Base-by-base conservation (phyloP, 2,329 filamentous ascomycete species). In the Ophiostoma himal-ulmi region DNA sequence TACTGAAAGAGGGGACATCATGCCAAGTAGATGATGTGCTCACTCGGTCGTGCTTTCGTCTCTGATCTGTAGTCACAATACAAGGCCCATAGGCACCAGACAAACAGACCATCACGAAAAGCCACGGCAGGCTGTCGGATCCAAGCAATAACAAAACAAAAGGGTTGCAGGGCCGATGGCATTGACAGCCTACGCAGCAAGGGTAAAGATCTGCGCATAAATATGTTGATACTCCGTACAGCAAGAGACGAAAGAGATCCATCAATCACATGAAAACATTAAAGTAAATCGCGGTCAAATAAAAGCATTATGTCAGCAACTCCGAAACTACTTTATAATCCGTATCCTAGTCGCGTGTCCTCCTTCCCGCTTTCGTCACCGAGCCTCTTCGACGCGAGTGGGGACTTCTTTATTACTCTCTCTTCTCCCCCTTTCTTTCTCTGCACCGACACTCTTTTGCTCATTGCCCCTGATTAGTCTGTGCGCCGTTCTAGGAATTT, bases 291-390 rank as follows among this genome's bases (percentile, higher is more conserved):
- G 22, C 3, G 5, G 8, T 22, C 11, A 20, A 22, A 54, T 20
- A 54, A 1, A n/a, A 44, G 6, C n/a, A 57, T 57, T 26, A 57
- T 57, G 22, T 57, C 52, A 57, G 52, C 52, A 2, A 20, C 17
- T n/a, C 44, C 17, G 44, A n/a, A 48, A 48, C 44, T 48, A 7
- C 17, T 48, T 20, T 20, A 57, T 26, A 10, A 26, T 17, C n/a
- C 57, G 5, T 17, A 22, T 62, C 64, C 36, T 41, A 13, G 22
- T 57, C 52, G 52, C 52, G 22, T 57, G 52, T 26, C 52, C n/a
- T 57, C 52, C n/a, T 57, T 57, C 52, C 52, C 52, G 52, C 66
- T 30, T 68, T n/a, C 22, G 26, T 36, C 66, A 57, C 57, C 65
- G 26, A n/a, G 37, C 37, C 11, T 48, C 44, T 48, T 48, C 17